phyloP scores from a whole-genome alignment of 352 stramenopile genomes.

The Phytophthora aleatoria region DNA sequence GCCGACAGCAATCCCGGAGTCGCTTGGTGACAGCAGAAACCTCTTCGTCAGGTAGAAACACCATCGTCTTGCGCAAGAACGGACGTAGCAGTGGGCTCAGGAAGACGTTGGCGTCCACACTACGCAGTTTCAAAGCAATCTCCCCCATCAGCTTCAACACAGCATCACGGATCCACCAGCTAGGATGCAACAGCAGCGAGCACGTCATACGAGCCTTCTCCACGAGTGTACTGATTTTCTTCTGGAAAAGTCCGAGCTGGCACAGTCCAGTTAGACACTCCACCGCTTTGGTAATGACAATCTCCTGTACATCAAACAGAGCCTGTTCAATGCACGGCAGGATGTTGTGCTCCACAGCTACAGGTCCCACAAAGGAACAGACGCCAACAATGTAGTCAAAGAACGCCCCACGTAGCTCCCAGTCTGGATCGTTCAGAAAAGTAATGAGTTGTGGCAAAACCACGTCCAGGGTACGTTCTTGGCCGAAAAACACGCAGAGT shows the following conservation, averaged over 20 bases:
- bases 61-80: conserved; percentile 89
- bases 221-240: conserved; percentile 74
- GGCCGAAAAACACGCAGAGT: conserved; percentile 97
- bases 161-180: conserved; percentile 89
- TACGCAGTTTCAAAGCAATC: conserved; percentile 87
- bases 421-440: conserved; percentile 97
- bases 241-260: conserved; percentile 92
- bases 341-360: conserved; percentile 96
- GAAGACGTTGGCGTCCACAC: conserved; percentile 92
- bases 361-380: conserved; percentile 93
- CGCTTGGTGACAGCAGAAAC: conserved; percentile 58
- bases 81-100: conserved; percentile 86
- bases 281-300: conserved; percentile 94
- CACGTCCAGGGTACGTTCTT: conserved; percentile 94
- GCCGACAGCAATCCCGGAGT: conserved; percentile 65
- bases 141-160: conserved; percentile 87
- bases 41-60: conserved; percentile 71
- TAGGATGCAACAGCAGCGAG: conserved; percentile 86
- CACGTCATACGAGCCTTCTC: conserved; percentile 88
- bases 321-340: conserved; percentile 97
- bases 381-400: conserved; percentile 95
- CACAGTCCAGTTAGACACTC: conserved; percentile 91
- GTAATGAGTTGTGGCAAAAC: conserved; percentile 97
- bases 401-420: conserved; percentile 85
- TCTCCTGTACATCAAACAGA: conserved; percentile 96